Base-by-base conservation (phyloP, 2,329 filamentous ascomycete species). In the Penicillium italicum region DNA sequence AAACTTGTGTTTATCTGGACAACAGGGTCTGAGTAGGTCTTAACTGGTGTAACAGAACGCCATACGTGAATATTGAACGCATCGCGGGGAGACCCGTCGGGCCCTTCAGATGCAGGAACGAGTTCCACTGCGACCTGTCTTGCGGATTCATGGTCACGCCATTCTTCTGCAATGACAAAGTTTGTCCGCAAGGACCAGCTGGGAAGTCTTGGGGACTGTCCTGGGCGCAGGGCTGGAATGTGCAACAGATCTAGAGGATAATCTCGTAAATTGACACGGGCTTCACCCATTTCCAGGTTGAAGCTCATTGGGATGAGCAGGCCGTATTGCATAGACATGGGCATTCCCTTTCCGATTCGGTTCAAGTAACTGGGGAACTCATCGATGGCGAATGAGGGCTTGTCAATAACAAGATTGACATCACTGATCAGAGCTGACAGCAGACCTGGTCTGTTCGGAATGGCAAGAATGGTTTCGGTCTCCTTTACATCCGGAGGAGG, bases 161-260 rank as follows among this genome's bases (percentile, higher is more conserved):
- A 96, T 71, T 99, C 95, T 74, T 99, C 94, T 0, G 91, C 95
- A 58, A 99, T 87, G 5, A 99, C 92, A 70, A 99, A 97, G 68
- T 99, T 90, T 1, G 92, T 89, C 63, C 85, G 88, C 50, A 99
- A 78, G 0, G 89, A 91, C 70, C 96, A 84, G 48, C 91, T 88
- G n/a, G 90, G 87, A 31, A 92, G 74, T 53, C 89, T 85, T 5
- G 88, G 83, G 1, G 91, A 90, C 69, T 97, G 93, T 0, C 87
- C 87, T 16, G 85, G 79, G 57, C 90, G 88, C 58, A 97, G 83
- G 0, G 87, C 82, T 0, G 95, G 94, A 20, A 99, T 89, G 70
- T 99, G 94, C 30, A 99, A 73, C 26, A 99, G 78, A 4, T 95
- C 94, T 22, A 99, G 78, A 9, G 95, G 95, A 68, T 99, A 99